Conservation (phyloP, 176 grass and related monocot genomes). For the Raddia guianensis region DNA sequence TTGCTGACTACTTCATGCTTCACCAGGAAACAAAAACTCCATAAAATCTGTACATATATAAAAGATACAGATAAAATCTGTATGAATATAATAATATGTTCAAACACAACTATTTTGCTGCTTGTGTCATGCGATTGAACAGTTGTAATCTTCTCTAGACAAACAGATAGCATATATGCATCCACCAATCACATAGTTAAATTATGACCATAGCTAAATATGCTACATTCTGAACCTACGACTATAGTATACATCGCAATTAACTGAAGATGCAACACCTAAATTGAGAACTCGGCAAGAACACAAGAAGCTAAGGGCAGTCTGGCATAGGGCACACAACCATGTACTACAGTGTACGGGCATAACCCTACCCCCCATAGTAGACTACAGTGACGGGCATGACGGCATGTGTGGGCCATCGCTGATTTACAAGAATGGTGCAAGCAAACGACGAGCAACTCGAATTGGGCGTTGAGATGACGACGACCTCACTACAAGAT, state of each 20-base stretch:
- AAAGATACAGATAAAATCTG: neutral
- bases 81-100: slow-evolving; percentile 25
- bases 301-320: neutral
- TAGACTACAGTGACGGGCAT: neutral
- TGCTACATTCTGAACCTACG: slow-evolving; percentile 1
- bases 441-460: neutral
- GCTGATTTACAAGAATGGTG: neutral
- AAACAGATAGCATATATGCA: neutral
- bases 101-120: neutral
- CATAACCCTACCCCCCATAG: neutral
- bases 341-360: neutral
- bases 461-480: neutral
- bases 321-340: neutral
- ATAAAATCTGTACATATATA: neutral
- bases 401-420: neutral
- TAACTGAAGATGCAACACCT: neutral
- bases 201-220: neutral
- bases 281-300: neutral
- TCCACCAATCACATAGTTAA: neutral
- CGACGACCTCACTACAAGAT: neutral
- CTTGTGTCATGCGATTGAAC: neutral
- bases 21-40: slow-evolving; percentile 5
- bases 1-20: neutral
- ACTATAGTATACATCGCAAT: neutral
- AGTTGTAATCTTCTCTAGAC: neutral